These are phyloP conservation scores for Capsicum pubescens DNA, from an alignment of 257 asterid genomes.

Conservation along the genomic window DNA sequence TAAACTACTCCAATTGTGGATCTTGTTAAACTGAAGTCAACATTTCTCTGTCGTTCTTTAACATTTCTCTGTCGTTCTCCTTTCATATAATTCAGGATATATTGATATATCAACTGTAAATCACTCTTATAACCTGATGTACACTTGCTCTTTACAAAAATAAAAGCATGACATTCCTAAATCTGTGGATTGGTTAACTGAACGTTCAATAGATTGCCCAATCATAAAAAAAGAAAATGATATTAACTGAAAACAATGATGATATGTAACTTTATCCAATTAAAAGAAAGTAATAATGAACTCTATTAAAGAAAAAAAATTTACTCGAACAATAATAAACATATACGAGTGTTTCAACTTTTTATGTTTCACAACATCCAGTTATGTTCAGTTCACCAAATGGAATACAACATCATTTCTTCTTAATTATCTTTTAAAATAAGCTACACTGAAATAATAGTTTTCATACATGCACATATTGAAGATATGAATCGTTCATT, in stretches of 20 bases:
- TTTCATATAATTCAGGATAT: not conserved
- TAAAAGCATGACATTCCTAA: not conserved
- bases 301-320: not conserved
- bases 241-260: conserved; percentile 8
- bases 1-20: conserved; percentile 1
- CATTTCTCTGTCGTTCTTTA: not conserved
- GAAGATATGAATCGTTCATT: not conserved
- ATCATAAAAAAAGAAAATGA: not conserved
- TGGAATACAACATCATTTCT: conserved; percentile 4
- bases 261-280: not conserved
- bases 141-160: not conserved
- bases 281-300: not conserved
- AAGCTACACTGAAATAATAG: not conserved
- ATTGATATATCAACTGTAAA: not conserved
- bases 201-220: not conserved
- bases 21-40: not conserved
- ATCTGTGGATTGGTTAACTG: not conserved
- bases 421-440: conserved; percentile 6
- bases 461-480: conserved; percentile 7
- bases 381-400: not conserved
- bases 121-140: not conserved
- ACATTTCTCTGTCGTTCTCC: not conserved
- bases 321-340: not conserved
- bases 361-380: not conserved
- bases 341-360: not conserved